These are phyloP conservation scores for Magnusiomyces magnusii DNA, from an alignment of 1,139 yeast genomes.

Conservation along the genomic window DNA sequence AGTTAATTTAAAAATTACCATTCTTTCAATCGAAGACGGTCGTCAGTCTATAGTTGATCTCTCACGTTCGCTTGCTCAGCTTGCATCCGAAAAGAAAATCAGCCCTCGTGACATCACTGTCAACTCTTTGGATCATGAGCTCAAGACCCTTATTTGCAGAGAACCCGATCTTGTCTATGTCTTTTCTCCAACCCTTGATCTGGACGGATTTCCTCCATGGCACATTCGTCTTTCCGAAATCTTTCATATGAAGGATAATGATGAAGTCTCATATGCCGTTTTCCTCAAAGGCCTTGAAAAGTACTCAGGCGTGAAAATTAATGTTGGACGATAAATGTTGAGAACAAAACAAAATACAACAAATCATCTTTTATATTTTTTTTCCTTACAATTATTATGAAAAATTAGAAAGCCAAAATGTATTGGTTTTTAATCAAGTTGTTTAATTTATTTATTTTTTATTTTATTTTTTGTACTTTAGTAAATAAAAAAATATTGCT, in stretches of 20 bases:
- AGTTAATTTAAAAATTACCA: constrained; percentile 53
- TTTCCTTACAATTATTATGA: too few species aligned
- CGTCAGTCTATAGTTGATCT: constrained; percentile 83
- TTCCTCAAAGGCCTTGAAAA: constrained; percentile 77
- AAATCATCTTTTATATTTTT: too few species aligned
- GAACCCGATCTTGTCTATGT: constrained; percentile 86
- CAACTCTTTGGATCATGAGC: constrained; percentile 65
- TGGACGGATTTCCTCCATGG: constrained; percentile 98
- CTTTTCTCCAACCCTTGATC: constrained; percentile 78
- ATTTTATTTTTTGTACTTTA: too few species aligned
- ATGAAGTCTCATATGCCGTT: constrained; percentile 75
- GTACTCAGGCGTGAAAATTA: constrained; percentile 73
- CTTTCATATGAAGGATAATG: constrained; percentile 86
- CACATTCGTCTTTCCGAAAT: constrained; percentile 85
- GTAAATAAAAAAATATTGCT: neutral
- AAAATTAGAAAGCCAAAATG: too few species aligned
- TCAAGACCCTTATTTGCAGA: constrained; percentile 66
- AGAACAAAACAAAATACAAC: too few species aligned
- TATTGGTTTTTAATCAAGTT: too few species aligned
- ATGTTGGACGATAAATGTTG: constrained; percentile 60
- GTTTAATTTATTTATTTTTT: neutral
- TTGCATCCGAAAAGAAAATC: constrained; percentile 57
- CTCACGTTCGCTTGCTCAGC: constrained; percentile 76
- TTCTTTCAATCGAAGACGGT: constrained; percentile 76
- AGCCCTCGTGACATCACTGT: constrained; percentile 62